A percentile compares a stretch with the other conserved stretches of the same genome.
These are phyloP conservation scores for Purshia tridentata DNA, from an alignment of 306 rosid species.

Conservation along the genomic window DNA sequence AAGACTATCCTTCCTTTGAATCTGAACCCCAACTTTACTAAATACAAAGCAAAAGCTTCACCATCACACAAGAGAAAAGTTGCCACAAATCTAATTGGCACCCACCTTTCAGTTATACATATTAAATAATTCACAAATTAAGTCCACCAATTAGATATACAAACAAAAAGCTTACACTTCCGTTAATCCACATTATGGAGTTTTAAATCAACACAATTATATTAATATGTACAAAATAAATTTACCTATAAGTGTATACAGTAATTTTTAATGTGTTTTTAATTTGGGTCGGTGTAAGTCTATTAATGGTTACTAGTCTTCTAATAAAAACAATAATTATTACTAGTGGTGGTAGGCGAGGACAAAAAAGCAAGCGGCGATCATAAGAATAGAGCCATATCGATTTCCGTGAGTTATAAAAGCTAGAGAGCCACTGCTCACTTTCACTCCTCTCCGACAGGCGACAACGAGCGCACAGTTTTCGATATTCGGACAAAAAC, in stretches of 20 bases:
- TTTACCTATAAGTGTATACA: background rate
- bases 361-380: constrained; percentile 6
- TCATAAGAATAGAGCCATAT: background rate
- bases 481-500: background rate
- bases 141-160: too few relatives aligned
- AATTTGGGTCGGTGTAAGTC: background rate
- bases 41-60: constrained; percentile 14
- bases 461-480: background rate
- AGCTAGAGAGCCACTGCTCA: background rate
- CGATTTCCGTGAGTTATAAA: background rate
- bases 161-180: too few relatives aligned
- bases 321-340: too few relatives aligned
- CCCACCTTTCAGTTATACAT: background rate
- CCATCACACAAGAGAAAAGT: background rate
- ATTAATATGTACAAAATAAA: too few relatives aligned
- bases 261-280: too few relatives aligned
- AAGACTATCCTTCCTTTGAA: background rate
- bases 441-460: background rate
- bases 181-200: too few relatives aligned
- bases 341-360: too few relatives aligned
- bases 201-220: too few relatives aligned
- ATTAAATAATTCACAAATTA: background rate
- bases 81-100: background rate
- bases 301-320: background rate
- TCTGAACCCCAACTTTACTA: background rate